Conservation (phyloP, 163 green algal species). For the Smithsoniella earleae region DNA sequence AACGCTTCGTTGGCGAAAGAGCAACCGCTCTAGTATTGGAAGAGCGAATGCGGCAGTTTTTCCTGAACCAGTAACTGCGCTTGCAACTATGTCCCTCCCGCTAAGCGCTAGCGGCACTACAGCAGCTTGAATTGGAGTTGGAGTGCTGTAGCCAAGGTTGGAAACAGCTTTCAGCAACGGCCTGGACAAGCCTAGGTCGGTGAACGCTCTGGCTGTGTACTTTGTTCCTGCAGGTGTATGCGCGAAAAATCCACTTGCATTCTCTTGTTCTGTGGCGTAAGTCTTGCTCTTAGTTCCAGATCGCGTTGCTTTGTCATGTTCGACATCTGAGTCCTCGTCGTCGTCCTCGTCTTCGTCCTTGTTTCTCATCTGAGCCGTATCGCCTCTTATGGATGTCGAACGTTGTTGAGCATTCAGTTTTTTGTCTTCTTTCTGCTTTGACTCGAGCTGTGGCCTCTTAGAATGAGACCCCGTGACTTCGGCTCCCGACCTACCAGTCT, state of each 20-base stretch:
- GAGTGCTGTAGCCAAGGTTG: slow-evolving; percentile 75
- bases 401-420: background rate
- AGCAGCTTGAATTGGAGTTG: slow-evolving; percentile 95
- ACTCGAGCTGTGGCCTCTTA: background rate
- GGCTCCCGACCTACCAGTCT: background rate
- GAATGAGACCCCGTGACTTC: background rate
- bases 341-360: background rate
- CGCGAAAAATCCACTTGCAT: slow-evolving; percentile 51
- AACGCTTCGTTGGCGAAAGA: slow-evolving; percentile 66
- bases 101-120: slow-evolving; percentile 83
- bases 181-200: slow-evolving; percentile 77
- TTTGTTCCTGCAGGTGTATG: slow-evolving; percentile 57
- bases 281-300: slow-evolving; percentile 12
- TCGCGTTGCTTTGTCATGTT: background rate
- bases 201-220: slow-evolving; percentile 71
- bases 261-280: background rate
- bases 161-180: slow-evolving; percentile 73
- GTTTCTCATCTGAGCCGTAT: background rate
- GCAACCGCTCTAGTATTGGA: slow-evolving; percentile 86
- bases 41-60: slow-evolving; percentile 96
- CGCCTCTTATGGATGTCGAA: background rate
- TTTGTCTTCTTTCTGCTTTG: background rate
- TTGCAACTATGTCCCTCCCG: slow-evolving; percentile 89
- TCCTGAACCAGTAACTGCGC: slow-evolving; percentile 78
- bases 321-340: background rate